Evolutionary conservation across 2,329 filamentous ascomycete species (phyloP).

Genomic region (Fusarium protoensiforme): DNA sequence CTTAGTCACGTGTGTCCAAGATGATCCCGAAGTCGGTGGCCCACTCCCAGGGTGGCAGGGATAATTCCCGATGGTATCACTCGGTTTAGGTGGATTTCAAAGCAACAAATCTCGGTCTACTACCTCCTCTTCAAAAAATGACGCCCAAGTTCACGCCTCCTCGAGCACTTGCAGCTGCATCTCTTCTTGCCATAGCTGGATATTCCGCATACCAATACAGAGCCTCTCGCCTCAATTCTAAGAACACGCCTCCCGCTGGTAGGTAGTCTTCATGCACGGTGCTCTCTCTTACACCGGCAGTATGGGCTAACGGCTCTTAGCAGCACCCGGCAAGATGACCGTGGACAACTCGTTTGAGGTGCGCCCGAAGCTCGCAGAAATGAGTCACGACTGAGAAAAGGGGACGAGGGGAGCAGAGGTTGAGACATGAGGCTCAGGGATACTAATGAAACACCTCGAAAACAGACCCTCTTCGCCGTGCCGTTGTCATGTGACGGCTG

Average conservation of each 20-base stretch:
- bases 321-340: constrained; percentile 52
- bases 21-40: constrained; percentile 37
- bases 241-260: constrained; percentile 38
- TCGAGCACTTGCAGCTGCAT: constrained; percentile 43
- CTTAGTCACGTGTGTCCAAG: constrained; percentile 31
- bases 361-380: constrained; percentile 38
- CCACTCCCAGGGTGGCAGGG: constrained; percentile 26
- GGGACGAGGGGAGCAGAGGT: constrained; percentile 36
- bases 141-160: constrained; percentile 42
- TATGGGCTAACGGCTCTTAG: constrained; percentile 35
- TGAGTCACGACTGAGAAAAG: constrained; percentile 38
- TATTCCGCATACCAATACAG: constrained; percentile 45
- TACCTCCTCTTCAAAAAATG: constrained; percentile 37
- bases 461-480: constrained; percentile 91
- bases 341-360: constrained; percentile 60
- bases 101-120: constrained; percentile 40
- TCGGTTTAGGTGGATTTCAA: constrained; percentile 46
- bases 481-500: constrained; percentile 92
- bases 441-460: constrained; percentile 51
- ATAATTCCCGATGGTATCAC: constrained; percentile 40
- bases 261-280: constrained; percentile 23
- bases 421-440: constrained; percentile 26
- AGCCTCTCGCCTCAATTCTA: constrained; percentile 33
- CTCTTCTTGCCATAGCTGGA: constrained; percentile 42
- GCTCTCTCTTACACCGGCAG: constrained; percentile 40